Conservation (phyloP, 306 rosid genomes). For the Phaseolus lunatus region DNA sequence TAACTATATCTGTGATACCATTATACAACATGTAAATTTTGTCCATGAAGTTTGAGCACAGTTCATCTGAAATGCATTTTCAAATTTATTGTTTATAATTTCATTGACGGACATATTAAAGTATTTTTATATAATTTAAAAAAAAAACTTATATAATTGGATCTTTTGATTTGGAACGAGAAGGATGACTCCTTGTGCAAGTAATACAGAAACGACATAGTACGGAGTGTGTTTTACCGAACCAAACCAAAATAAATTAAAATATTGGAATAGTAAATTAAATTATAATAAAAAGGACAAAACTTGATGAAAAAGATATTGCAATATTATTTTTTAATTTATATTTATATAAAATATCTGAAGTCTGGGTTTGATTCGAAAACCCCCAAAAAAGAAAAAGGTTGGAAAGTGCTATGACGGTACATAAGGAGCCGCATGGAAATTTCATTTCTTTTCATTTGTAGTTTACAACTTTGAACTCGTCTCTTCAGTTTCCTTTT, state of each 20-base stretch:
- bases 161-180: not conserved
- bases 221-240: not conserved
- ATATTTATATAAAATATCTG: not conserved
- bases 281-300: not conserved
- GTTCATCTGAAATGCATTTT: not conserved
- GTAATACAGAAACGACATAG: not conserved
- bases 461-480: not conserved
- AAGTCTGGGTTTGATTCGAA: not conserved
- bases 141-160: not conserved
- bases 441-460: not conserved
- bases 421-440: constrained; percentile 12
- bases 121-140: not conserved
- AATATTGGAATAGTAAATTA: not conserved
- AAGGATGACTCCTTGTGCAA: not conserved
- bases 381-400: constrained; percentile 12
- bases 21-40: no score
- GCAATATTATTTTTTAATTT: not conserved
- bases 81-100: no score
- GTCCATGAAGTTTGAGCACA: no score
- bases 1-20: no score
- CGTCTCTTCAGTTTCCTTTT: not conserved
- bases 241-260: not conserved
- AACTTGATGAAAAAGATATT: not conserved
- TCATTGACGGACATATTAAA: not conserved
- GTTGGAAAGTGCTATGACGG: not conserved